Percentiles rank a stretch among this genome's conserved stretches.
Evolutionary conservation across 257 asterid genomes (phyloP).

Genomic region (Ophiorrhiza pumila): DNA sequence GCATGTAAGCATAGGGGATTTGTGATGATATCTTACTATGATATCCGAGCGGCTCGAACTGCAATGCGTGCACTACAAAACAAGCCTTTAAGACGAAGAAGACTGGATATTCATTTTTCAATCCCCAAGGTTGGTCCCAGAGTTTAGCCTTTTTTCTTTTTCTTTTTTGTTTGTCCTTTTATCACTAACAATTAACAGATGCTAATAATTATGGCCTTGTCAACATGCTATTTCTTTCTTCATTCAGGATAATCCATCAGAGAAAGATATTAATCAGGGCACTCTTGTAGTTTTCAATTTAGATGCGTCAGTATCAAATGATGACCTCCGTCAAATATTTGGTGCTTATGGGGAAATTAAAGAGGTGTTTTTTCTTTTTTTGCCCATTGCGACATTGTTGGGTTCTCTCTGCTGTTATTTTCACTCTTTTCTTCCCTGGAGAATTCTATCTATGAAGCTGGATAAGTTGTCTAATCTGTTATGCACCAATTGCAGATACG

Average conservation of each 20-base stretch:
- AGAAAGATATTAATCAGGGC: conserved; percentile 94
- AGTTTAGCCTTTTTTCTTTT: not conserved
- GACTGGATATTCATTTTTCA: conserved; percentile 94
- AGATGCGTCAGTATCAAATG: conserved; percentile 90
- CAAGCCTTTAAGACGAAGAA: conserved; percentile 88
- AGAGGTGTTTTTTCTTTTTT: conserved; percentile 56
- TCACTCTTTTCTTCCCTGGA: conserved; percentile 2
- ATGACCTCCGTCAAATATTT: conserved; percentile 89
- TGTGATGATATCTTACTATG: conserved; percentile 99
- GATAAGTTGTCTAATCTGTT: conserved; percentile 17
- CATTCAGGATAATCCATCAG: conserved; percentile 91
- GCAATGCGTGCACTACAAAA: conserved; percentile 86
- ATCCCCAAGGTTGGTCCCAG: conserved; percentile 72
- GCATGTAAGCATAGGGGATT: conserved; percentile 98
- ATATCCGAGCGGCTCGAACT: conserved; percentile 91
- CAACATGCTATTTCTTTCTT: conserved; percentile 1
- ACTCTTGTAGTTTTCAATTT: conserved; percentile 92
- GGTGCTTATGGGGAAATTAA: conserved; percentile 97
- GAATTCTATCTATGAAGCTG: conserved; percentile 12
- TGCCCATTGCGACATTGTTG: conserved; percentile 2
- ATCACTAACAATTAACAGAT: not conserved
- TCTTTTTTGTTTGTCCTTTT: not conserved
- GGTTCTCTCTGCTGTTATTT: not conserved
- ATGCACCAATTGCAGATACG: conserved; percentile 57
- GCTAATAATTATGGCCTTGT: not conserved